phyloP scores from a whole-genome alignment of 345 rosid species.

The Pugionium cornutum region DNA sequence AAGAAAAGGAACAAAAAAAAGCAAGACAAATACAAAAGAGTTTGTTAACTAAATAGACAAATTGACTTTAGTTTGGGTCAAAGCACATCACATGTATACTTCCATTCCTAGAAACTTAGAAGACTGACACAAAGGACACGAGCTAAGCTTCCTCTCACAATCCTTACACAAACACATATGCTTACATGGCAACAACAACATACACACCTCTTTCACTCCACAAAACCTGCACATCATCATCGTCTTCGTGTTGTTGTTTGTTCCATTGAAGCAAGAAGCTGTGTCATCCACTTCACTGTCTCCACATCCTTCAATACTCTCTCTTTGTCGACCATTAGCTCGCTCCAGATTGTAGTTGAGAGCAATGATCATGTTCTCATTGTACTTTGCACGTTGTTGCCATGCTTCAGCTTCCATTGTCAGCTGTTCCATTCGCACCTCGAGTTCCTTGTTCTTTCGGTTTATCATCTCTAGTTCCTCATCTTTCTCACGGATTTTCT shows the following conservation, averaged over 20 bases:
- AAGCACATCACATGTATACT: conserved; percentile 63
- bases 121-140: conserved; percentile 82
- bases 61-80: neutral
- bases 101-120: conserved; percentile 78
- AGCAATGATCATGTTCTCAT: conserved; percentile 66
- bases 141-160: conserved; percentile 81
- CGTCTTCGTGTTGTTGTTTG: conserved; percentile 50
- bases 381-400: conserved; percentile 74
- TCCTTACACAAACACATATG: conserved; percentile 91
- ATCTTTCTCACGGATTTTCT: conserved; percentile 71
- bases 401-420: conserved; percentile 70
- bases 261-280: conserved; percentile 76
- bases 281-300: conserved; percentile 90
- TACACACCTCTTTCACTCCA: conserved; percentile 65
- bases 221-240: conserved; percentile 74
- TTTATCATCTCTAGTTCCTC: conserved; percentile 67
- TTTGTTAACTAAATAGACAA: conserved; percentile 32
- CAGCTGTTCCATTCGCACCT: conserved; percentile 69
- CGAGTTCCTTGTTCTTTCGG: conserved; percentile 75
- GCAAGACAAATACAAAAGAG: no score
- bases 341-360: conserved; percentile 74
- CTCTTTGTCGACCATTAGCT: conserved; percentile 61
- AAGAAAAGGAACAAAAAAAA: no score
- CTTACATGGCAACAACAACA: conserved; percentile 91
- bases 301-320: conserved; percentile 81